phyloP scores from a whole-genome alignment of 371 early-diverging fungal genomes.

The Mucor sp. region DNA sequence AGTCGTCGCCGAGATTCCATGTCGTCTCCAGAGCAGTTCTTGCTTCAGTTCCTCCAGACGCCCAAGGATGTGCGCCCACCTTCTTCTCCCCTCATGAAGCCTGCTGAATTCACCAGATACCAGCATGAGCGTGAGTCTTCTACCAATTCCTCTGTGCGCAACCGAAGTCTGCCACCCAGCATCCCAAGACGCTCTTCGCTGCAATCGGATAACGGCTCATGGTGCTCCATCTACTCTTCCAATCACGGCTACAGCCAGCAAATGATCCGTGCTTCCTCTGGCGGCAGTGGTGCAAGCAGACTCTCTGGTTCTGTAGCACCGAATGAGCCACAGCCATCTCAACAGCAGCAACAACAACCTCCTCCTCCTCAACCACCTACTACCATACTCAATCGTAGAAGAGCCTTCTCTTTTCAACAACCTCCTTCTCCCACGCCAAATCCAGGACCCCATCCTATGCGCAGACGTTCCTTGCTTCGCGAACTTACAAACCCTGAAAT shows the following conservation, averaged over 20 bases:
- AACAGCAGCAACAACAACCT: not conserved
- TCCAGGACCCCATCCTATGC: conserved; percentile 13
- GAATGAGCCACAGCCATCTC: not conserved
- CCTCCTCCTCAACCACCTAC: conserved; percentile 7
- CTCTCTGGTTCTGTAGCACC: conserved; percentile 2
- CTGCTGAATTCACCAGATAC: conserved; percentile 25
- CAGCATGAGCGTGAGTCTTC: conserved; percentile 34
- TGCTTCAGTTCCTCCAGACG: conserved; percentile 32
- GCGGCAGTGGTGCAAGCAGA: not conserved
- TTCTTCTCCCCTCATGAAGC: conserved; percentile 22
- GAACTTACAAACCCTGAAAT: conserved; percentile 11
- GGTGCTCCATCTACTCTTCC: conserved; percentile 14
- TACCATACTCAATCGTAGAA: conserved; percentile 27
- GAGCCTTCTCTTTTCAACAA: conserved; percentile 47
- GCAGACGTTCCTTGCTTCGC: conserved; percentile 20
- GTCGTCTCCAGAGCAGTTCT: conserved; percentile 49
- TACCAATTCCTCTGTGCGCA: conserved; percentile 22
- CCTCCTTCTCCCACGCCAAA: conserved; percentile 14
- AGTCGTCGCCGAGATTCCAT: conserved; percentile 39
- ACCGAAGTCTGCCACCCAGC: not conserved
- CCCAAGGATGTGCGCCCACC: conserved; percentile 20
- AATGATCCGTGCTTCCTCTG: conserved; percentile 22
- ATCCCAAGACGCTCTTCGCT: conserved; percentile 31
- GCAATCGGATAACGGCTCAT: conserved; percentile 26
- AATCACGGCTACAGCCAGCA: conserved; percentile 10